Evolutionary conservation across 345 rosid species (phyloP).

Genomic region (Dimocarpus longan): DNA sequence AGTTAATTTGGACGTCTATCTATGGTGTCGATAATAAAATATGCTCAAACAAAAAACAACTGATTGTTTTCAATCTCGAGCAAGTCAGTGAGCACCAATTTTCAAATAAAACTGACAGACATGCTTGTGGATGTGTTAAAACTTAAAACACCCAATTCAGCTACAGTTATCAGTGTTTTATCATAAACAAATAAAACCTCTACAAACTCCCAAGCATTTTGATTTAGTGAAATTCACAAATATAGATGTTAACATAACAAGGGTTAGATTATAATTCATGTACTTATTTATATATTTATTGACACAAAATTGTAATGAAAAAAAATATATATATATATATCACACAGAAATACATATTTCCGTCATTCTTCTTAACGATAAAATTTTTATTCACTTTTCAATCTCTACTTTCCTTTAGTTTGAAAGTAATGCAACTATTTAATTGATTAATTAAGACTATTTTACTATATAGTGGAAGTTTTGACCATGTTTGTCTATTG

Average conservation of each 20-base stretch:
- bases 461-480: too few relatives aligned
- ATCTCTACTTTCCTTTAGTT: not conserved
- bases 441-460: not conserved
- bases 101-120: slow-evolving; percentile 42
- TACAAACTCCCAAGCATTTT: slow-evolving; percentile 37
- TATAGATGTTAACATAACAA: not conserved
- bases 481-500: too few relatives aligned
- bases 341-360: too few relatives aligned
- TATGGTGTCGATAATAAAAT: not conserved
- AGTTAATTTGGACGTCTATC: not conserved
- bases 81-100: slow-evolving; percentile 4
- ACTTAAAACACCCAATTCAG: not conserved
- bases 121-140: slow-evolving; percentile 31
- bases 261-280: not conserved
- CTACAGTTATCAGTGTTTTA: slow-evolving; percentile 29
- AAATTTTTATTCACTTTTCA: too few relatives aligned
- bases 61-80: slow-evolving; percentile 10
- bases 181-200: slow-evolving; percentile 32
- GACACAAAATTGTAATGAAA: not conserved
- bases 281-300: too few relatives aligned
- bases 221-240: slow-evolving; percentile 25
- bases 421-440: not conserved
- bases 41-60: not conserved
- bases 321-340: not conserved
- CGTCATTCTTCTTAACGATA: too few relatives aligned